Base-by-base conservation (phyloP, 192 early-diverging fungal genomes). In the Funneliformis geosporum region DNA sequence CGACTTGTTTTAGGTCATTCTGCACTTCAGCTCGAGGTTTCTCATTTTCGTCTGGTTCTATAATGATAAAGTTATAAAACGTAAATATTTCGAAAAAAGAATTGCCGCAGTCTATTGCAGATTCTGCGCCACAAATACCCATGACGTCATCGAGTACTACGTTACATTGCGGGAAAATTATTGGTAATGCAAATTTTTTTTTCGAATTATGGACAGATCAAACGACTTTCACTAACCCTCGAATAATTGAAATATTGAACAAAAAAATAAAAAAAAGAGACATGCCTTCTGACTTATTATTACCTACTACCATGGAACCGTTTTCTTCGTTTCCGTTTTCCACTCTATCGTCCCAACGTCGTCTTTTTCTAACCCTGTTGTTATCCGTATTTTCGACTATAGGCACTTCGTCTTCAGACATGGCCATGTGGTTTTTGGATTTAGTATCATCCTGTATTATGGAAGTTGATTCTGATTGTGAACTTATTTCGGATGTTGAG, bases 401-500 rank as follows among this genome's bases (percentile, higher is more conserved):
- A 21, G 39, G 40, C 10, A n/a, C n/a, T 69, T 69, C 67, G n/a
- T 69, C 67, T 69, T 69, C 67, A 23, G 67, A 69, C 2, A 40
- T 69, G 23, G 39, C 7, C 6, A 33, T 66, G 33, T 5, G 33
- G 33, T 11, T 21, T 33, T 69, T 69, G n/a, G 38, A 40, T n/a
- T 69, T 69, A 9, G 39, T 33, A 69, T 69, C 67, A 69, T 69
- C 67, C 10, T 69, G 67, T 40, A 65, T 25, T 65, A 65, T 28
- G n/a, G 62, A 65, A 9, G 40, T 40, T 21, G 67, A 69, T 69
- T 69, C 67, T 38, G 67, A 69, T 69, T 42, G 21, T 39, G 67
- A 69, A 69, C 67, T 42, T 10, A 69, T 69, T 69, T 69, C 67
- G 67, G 67, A 69, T 33, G 67, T 69, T 69, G 67, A 69, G 21